Percentiles rank a stretch among this genome's conserved stretches.
These are phyloP conservation scores for Blastobotrys muscicola DNA, from an alignment of 805 yeast genomes.

Conservation along the genomic window DNA sequence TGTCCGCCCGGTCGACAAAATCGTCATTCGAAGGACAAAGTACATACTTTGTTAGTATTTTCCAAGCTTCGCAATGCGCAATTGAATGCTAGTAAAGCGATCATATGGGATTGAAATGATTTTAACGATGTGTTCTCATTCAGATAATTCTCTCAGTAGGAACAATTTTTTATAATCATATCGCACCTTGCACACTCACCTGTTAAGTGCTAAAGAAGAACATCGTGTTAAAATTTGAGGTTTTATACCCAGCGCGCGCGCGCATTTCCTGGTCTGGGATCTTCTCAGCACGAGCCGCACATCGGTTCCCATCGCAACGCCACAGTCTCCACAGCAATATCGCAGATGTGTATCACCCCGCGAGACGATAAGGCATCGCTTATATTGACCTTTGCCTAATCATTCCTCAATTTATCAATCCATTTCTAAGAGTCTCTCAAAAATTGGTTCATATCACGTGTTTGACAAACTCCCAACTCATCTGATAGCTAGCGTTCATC, in stretches of 20 bases:
- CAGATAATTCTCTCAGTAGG: slow-evolving; percentile 24
- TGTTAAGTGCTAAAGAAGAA: background rate
- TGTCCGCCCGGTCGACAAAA: slow-evolving; percentile 33
- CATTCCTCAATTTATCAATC: no score
- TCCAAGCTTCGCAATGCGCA: background rate
- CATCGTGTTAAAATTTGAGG: slow-evolving; percentile 9
- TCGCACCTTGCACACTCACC: background rate
- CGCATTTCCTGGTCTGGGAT: background rate
- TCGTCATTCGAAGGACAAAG: slow-evolving; percentile 23
- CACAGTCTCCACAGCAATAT: background rate
- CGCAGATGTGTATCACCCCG: no score
- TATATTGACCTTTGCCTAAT: no score
- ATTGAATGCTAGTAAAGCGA: slow-evolving; percentile 17
- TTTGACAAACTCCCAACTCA: no score
- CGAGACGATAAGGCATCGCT: no score
- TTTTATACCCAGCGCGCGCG: background rate
- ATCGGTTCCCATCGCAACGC: background rate
- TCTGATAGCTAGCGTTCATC: no score
- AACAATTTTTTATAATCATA: slow-evolving; percentile 24
- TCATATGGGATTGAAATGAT: slow-evolving; percentile 24
- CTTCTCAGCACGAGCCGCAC: no score
- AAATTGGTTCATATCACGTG: no score
- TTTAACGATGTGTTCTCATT: slow-evolving; percentile 14
- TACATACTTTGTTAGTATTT: slow-evolving; percentile 2
- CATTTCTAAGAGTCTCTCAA: no score